These are phyloP conservation scores for Serendipita sp. DNA, from an alignment of 768 basidiomycete species.

Conservation along the genomic window DNA sequence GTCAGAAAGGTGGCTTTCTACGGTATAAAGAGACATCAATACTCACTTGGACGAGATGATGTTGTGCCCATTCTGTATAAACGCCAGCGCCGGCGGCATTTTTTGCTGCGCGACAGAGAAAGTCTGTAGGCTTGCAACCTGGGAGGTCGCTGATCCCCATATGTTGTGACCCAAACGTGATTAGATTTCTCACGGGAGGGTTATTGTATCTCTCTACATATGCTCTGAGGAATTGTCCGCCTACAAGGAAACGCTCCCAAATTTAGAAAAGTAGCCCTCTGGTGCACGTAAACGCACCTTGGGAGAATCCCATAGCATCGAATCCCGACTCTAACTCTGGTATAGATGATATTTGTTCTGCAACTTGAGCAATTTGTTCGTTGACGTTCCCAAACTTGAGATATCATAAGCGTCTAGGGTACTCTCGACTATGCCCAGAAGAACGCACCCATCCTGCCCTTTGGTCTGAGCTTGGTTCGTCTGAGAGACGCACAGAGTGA, in stretches of 20 bases:
- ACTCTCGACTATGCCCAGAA: not conserved
- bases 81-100: slow-evolving; percentile 44
- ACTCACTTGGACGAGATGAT: slow-evolving; percentile 53
- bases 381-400: slow-evolving; percentile 63
- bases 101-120: slow-evolving; percentile 53
- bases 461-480: slow-evolving; percentile 44
- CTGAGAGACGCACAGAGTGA: slow-evolving; percentile 53
- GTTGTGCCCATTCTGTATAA: slow-evolving; percentile 62
- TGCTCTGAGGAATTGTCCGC: slow-evolving; percentile 76
- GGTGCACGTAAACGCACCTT: slow-evolving; percentile 30
- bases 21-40: not conserved
- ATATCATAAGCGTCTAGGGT: slow-evolving; percentile 6
- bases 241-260: slow-evolving; percentile 18
- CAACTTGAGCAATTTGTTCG: slow-evolving; percentile 47
- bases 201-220: slow-evolving; percentile 61
- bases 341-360: slow-evolving; percentile 45
- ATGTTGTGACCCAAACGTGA: slow-evolving; percentile 78
- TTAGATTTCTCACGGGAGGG: slow-evolving; percentile 61
- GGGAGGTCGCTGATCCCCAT: slow-evolving; percentile 75
- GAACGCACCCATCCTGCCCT: slow-evolving; percentile 55
- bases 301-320: slow-evolving; percentile 78
- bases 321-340: slow-evolving; percentile 55
- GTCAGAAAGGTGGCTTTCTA: not conserved
- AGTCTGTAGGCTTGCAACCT: slow-evolving; percentile 41
- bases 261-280: not conserved